A percentile compares a stretch with the other conserved stretches of the same genome.
These are phyloP conservation scores for Endocladia muricata DNA, from an alignment of 31 red algal genomes.

Conservation along the genomic window DNA sequence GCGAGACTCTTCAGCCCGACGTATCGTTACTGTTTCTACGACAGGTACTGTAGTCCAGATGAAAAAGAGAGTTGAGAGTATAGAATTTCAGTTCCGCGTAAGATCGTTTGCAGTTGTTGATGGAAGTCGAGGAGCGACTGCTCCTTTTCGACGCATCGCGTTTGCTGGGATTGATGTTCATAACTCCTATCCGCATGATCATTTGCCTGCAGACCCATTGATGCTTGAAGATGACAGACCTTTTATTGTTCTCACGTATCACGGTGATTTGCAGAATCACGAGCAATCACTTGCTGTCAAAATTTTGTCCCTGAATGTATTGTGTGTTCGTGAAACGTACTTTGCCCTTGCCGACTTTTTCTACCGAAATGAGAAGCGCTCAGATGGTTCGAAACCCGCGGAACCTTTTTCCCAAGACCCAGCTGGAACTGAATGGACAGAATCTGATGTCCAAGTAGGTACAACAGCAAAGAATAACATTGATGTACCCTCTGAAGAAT, in stretches of 20 bases:
- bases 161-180: constrained; percentile 52
- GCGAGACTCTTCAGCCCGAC: constrained; percentile 44
- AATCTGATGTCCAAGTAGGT: not conserved
- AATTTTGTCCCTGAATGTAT: constrained; percentile 72
- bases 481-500: constrained; percentile 25
- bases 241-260: constrained; percentile 69
- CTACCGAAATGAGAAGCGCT: constrained; percentile 45
- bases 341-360: constrained; percentile 84
- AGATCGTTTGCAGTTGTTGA: constrained; percentile 63
- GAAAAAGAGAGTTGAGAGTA: constrained; percentile 24
- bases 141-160: constrained; percentile 66
- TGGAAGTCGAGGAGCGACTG: constrained; percentile 79
- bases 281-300: constrained; percentile 63
- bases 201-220: not conserved
- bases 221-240: constrained; percentile 17
- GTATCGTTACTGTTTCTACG: constrained; percentile 71
- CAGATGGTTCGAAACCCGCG: not conserved
- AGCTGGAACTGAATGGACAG: not conserved
- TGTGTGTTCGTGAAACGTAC: constrained; percentile 83
- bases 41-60: constrained; percentile 62
- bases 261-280: constrained; percentile 47
- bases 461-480: too few species aligned
- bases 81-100: constrained; percentile 70
- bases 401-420: not conserved
- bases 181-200: not conserved